A percentile compares a stretch with the other conserved stretches of the same genome.
phyloP scores from a whole-genome alignment of 129 eudicot species.

The Centrapalus pauciflorus region DNA sequence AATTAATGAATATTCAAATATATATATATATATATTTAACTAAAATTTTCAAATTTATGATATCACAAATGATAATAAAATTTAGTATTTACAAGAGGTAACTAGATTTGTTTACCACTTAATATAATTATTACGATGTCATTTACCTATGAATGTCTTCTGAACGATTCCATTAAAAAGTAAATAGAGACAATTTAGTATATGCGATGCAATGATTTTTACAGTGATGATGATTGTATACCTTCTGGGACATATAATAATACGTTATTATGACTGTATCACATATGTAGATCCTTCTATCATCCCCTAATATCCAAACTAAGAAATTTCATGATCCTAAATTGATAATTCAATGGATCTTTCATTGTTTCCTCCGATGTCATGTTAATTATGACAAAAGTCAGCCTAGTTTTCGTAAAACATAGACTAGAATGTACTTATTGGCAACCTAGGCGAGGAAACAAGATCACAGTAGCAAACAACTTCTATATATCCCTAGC shows the following conservation, averaged over 20 bases:
- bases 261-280: background rate
- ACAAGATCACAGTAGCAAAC: background rate
- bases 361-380: background rate
- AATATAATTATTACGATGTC: too few relatives aligned
- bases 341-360: background rate
- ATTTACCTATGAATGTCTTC: too few relatives aligned
- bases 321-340: background rate
- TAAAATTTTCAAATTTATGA: too few relatives aligned
- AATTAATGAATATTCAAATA: background rate
- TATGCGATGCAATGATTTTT: too few relatives aligned
- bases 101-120: too few relatives aligned
- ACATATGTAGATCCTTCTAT: background rate
- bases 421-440: background rate
- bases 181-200: too few relatives aligned
- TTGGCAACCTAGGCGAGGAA: background rate
- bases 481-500: too few relatives aligned
- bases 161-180: too few relatives aligned
- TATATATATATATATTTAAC: too few relatives aligned
- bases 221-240: too few relatives aligned
- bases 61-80: too few relatives aligned
- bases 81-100: too few relatives aligned
- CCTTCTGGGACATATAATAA: background rate
- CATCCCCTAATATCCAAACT: background rate
- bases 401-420: background rate
- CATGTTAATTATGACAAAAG: background rate